Conservation (phyloP, 345 rosid species). For the Adansonia digitata region DNA sequence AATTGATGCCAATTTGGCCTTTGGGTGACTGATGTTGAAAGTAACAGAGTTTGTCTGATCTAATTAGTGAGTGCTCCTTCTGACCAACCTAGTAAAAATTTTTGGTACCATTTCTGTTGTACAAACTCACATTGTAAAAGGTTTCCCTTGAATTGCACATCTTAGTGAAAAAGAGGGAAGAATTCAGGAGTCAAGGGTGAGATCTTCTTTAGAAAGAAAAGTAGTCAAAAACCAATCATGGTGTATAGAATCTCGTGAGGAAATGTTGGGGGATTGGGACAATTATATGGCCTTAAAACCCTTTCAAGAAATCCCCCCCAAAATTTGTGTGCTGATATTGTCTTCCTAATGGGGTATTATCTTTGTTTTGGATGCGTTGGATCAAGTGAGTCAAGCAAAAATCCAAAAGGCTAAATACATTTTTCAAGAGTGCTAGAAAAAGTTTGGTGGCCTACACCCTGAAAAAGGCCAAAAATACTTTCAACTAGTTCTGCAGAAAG, state of each 20-base stretch:
- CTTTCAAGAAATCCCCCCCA: not conserved
- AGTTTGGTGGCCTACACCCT: conserved; percentile 39
- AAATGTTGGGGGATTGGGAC: conserved; percentile 50
- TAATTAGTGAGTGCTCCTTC: not conserved
- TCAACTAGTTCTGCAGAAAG: conserved; percentile 8
- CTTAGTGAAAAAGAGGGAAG: conserved; percentile 17
- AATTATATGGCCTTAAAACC: conserved; percentile 30
- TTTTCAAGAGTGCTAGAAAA: conserved; percentile 18
- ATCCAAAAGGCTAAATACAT: conserved; percentile 25
- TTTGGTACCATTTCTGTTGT: not conserved
- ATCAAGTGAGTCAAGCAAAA: conserved; percentile 43
- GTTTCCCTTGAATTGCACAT: conserved; percentile 19
- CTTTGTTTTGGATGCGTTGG: conserved; percentile 34
- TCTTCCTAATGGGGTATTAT: conserved; percentile 26
- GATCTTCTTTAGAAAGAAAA: conserved; percentile 40
- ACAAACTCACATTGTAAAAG: conserved; percentile 12
- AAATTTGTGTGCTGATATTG: conserved; percentile 1
- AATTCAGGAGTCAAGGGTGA: conserved; percentile 34
- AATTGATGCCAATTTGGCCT: not conserved
- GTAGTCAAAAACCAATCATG: conserved; percentile 86
- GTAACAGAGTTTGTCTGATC: conserved; percentile 3
- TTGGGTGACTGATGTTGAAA: not conserved
- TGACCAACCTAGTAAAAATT: not conserved
- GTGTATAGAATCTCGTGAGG: conserved; percentile 63
- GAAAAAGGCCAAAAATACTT: conserved; percentile 35